These are phyloP conservation scores for Heimioporus punctisporus DNA, from an alignment of 1,284 basidiomycete genomes.

Conservation along the genomic window DNA sequence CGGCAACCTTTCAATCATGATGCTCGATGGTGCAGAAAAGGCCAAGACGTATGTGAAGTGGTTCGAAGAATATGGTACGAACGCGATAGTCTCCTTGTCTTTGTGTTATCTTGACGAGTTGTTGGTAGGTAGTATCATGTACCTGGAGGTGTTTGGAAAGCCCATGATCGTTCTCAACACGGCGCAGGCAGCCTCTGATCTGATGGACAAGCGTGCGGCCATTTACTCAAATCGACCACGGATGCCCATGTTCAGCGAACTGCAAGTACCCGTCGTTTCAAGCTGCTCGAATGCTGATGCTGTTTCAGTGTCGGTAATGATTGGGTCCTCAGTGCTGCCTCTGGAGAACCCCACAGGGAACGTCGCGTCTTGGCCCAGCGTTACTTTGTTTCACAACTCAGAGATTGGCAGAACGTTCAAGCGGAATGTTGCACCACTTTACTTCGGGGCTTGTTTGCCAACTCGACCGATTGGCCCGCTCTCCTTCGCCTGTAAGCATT, in stretches of 20 bases:
- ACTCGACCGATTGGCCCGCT: constrained; percentile 3
- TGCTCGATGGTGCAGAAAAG: neutral
- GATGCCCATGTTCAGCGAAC: constrained; percentile 11
- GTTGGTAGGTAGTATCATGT: constrained; percentile 3
- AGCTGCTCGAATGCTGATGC: neutral
- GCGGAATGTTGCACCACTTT: constrained; percentile 4
- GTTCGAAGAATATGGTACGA: constrained; percentile 7
- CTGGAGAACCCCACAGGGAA: constrained; percentile 10
- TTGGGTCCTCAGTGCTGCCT: constrained; percentile 5
- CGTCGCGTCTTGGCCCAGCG: constrained; percentile 10
- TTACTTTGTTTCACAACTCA: constrained; percentile 11
- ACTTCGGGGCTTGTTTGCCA: constrained; percentile 1
- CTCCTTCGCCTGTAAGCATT: constrained; percentile 7
- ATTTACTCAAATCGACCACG: constrained; percentile 15
- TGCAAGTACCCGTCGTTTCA: constrained; percentile 1
- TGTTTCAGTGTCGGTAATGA: constrained; percentile 5
- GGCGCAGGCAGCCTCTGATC: constrained; percentile 6
- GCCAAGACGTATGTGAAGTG: constrained; percentile 2
- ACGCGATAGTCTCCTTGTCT: neutral
- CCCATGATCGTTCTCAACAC: constrained; percentile 11
- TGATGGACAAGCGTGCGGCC: constrained; percentile 15
- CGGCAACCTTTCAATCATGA: constrained; percentile 4
- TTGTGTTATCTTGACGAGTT: neutral
- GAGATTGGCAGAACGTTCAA: constrained; percentile 13
- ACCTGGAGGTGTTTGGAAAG: constrained; percentile 1